Conservation (phyloP, 2,329 filamentous ascomycete genomes). For the Thielaviopsis punctulata region DNA sequence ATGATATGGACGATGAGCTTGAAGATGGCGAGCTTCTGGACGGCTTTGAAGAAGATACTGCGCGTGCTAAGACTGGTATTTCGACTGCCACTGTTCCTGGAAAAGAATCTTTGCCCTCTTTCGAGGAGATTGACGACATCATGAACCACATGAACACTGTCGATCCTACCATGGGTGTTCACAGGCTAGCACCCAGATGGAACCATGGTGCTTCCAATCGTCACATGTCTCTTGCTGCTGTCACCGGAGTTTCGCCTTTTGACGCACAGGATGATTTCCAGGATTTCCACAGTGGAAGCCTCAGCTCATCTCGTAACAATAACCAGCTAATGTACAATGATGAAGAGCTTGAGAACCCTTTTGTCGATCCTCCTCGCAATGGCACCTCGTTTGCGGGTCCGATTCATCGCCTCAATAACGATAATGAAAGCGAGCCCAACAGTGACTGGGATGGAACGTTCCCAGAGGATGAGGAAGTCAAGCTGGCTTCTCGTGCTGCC, state of each 20-base stretch:
- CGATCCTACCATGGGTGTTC: constrained; percentile 58
- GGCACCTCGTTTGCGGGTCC: constrained; percentile 37
- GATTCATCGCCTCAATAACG: constrained; percentile 42
- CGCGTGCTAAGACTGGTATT: constrained; percentile 13
- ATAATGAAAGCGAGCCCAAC: constrained; percentile 31
- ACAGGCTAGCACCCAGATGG: constrained; percentile 37
- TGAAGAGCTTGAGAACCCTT: constrained; percentile 43
- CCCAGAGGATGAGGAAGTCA: constrained; percentile 65
- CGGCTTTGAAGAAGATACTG: constrained; percentile 9
- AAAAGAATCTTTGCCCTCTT: constrained; percentile 29
- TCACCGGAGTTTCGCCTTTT: constrained; percentile 13
- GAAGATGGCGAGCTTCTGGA: constrained; percentile 16
- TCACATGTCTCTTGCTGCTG: constrained; percentile 21
- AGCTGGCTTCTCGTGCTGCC: constrained; percentile 60
- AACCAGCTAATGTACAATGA: constrained; percentile 24
- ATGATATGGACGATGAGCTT: constrained; percentile 18
- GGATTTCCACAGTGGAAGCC: constrained; percentile 45
- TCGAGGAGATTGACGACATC: constrained; percentile 79
- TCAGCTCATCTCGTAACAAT: constrained; percentile 50
- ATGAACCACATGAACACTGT: constrained; percentile 71
- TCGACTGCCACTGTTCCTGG: constrained; percentile 16
- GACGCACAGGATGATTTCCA: neutral
- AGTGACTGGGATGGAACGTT: constrained; percentile 91
- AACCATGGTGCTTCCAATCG: constrained; percentile 26
- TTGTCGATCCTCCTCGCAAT: constrained; percentile 43